These are phyloP conservation scores for Retiboletus fuscus DNA, from an alignment of 1,284 basidiomycete species.

Conservation along the genomic window DNA sequence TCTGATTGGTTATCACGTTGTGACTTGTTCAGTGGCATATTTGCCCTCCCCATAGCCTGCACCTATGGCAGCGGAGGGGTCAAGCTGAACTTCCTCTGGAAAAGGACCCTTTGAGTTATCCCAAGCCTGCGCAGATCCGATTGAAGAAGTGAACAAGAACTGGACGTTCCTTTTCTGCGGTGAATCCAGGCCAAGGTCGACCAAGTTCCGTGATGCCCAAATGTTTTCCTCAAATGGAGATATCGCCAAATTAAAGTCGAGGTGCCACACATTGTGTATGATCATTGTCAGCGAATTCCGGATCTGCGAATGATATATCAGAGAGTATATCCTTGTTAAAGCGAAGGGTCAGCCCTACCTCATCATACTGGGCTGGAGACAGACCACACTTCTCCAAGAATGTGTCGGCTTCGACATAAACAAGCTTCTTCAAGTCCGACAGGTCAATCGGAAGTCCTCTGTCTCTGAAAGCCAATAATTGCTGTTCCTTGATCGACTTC, in stretches of 20 bases:
- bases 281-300: background rate
- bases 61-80: constrained; percentile 34
- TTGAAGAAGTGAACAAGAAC: constrained; percentile 50
- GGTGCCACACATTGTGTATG: constrained; percentile 51
- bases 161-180: constrained; percentile 13
- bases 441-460: constrained; percentile 13
- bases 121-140: constrained; percentile 44
- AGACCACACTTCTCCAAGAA: constrained; percentile 26
- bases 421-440: constrained; percentile 22
- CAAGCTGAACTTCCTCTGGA: constrained; percentile 44
- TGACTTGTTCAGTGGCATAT: background rate
- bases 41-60: constrained; percentile 45
- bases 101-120: constrained; percentile 36
- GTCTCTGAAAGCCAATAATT: constrained; percentile 22
- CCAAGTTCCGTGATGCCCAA: constrained; percentile 50
- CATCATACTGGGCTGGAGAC: constrained; percentile 11
- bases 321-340: background rate
- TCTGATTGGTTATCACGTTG: too few species aligned
- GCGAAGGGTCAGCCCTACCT: constrained; percentile 13
- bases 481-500: constrained; percentile 19
- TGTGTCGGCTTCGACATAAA: constrained; percentile 29
- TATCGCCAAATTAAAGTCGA: constrained; percentile 57
- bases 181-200: constrained; percentile 48
- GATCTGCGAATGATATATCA: background rate
- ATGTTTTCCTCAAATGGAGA: constrained; percentile 54